phyloP scores from a whole-genome alignment of 176 grass and related monocot genomes.

The Elymus sibiricus region DNA sequence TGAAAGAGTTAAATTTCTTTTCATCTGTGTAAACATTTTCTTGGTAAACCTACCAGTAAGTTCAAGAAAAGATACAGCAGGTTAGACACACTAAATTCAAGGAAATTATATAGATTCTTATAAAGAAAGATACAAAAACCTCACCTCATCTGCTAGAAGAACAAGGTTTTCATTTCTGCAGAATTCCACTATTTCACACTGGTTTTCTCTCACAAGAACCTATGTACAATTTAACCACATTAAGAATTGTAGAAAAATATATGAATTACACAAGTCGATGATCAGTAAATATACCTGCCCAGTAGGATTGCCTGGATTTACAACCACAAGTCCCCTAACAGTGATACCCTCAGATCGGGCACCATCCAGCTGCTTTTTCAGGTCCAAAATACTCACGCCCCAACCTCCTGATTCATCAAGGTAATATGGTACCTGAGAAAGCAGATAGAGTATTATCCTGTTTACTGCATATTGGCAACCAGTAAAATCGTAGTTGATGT shows the following conservation, averaged over 20 bases:
- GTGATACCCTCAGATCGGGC: conserved; percentile 48
- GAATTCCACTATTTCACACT: conserved; percentile 63
- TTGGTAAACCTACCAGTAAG: conserved; percentile 71
- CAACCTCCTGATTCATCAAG: conserved; percentile 59
- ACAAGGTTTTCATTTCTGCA: conserved; percentile 69
- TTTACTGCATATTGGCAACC: neutral
- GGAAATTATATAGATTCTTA: neutral
- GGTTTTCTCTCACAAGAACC: conserved; percentile 58
- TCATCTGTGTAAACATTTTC: conserved; percentile 60
- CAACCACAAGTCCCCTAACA: conserved; percentile 69
- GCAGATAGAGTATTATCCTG: neutral
- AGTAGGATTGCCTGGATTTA: conserved; percentile 89
- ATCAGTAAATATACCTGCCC: conserved; percentile 49
- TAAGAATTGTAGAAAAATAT: neutral
- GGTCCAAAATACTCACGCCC: conserved; percentile 46
- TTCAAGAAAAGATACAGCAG: neutral
- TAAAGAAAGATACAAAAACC: conserved; percentile 2
- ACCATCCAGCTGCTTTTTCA: conserved; percentile 67
- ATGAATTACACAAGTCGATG: neutral
- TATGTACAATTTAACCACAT: conserved; percentile 28
- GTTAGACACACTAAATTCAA: neutral
- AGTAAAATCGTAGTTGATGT: neutral
- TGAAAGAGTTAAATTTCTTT: conserved; percentile 88
- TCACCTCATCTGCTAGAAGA: conserved; percentile 86
- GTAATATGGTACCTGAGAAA: conserved; percentile 69